Evolutionary conservation across 805 yeast species (phyloP).

Genomic region (Yamadazyma endophytica): DNA sequence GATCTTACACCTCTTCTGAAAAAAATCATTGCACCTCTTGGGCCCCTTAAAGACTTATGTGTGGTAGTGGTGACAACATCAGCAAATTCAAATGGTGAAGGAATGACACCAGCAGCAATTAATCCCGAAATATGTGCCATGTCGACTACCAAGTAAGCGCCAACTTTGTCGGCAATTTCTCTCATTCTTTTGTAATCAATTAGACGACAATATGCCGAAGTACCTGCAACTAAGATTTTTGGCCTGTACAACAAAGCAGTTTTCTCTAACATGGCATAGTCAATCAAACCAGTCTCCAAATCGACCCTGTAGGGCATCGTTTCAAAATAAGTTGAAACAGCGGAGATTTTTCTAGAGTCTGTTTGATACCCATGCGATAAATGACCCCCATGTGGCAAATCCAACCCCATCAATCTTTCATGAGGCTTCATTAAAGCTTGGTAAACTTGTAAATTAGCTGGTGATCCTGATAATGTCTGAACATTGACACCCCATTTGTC

Average conservation of each 20-base stretch:
- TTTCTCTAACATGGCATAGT: conserved; percentile 81
- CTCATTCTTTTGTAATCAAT: conserved; percentile 89
- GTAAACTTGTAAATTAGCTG: conserved; percentile 92
- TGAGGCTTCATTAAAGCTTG: conserved; percentile 85
- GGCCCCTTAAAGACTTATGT: conserved; percentile 97
- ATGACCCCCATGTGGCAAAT: conserved; percentile 98
- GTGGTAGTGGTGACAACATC: conserved; percentile 98
- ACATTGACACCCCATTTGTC: conserved; percentile 97
- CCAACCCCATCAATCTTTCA: conserved; percentile 95
- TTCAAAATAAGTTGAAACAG: conserved; percentile 89
- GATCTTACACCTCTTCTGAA: conserved; percentile 91
- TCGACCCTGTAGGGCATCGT: conserved; percentile 96
- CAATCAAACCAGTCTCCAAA: conserved; percentile 83
- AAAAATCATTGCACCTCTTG: conserved; percentile 98
- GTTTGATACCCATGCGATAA: conserved; percentile 97
- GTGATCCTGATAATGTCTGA: conserved; percentile 93
- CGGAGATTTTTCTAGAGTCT: conserved; percentile 81
- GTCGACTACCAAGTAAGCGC: conserved; percentile 88
- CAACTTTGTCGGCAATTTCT: conserved; percentile 86
- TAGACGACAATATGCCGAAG: conserved; percentile 90
- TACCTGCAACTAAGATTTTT: conserved; percentile 92
- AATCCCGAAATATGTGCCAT: conserved; percentile 98
- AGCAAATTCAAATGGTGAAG: conserved; percentile 88
- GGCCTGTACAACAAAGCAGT: conserved; percentile 89
- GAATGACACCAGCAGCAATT: conserved; percentile 90